Evolutionary conservation across 768 basidiomycete species (phyloP), one percentile per base, ranked within the genome.

Genomic region (Kwoniella newhampshirensis): DNA sequence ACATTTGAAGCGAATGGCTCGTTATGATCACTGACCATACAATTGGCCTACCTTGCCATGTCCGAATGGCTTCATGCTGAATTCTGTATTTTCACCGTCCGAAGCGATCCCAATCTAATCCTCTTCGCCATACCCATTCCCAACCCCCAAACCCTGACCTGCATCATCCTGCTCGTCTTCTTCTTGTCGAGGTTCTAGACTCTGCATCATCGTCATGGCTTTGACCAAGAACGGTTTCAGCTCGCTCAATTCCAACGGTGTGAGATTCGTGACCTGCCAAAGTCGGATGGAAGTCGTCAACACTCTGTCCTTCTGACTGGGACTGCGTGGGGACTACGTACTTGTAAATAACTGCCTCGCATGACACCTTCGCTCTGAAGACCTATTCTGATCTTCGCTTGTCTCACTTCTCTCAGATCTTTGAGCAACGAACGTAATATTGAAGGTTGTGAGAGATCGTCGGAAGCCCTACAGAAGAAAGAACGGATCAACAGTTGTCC

Each of bases 321-420:
- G 4, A 7, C n/a, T n/a, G n/a, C n/a, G n/a, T n/a, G n/a, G n/a
- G n/a, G n/a, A n/a, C n/a, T n/a, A 64, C 64, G 27, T 18, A 68
- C 70, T 46, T 73, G 68, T 11, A 73, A 60, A 62, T 73, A 73
- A 18, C 51, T 61, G 1, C 71, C 71, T 32, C 66, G 43, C 68
- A 73, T 70, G 11, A 73, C 71, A 26, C 71, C 71, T 54, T 73
- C 68, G 26, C 60, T 83, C 58, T 82, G 81, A 1, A 98, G 78
- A 81, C 92, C 92, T 52, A 88, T 84, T 59, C 93, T 80, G 77
- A 88, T 87, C 73, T 99, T 99, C 7, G 92, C 88, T 74, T 97
- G 94, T 36, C 96, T 83, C 12, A 89, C 90, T 79, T 98, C 93
- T 12, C 93, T 87, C n/a, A 98, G 80, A 71, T 96, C 92, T 75